Base-by-base conservation (phyloP, 225 moss, liverwort and hornwort genomes). In the Pseudoscleropodium purum region DNA sequence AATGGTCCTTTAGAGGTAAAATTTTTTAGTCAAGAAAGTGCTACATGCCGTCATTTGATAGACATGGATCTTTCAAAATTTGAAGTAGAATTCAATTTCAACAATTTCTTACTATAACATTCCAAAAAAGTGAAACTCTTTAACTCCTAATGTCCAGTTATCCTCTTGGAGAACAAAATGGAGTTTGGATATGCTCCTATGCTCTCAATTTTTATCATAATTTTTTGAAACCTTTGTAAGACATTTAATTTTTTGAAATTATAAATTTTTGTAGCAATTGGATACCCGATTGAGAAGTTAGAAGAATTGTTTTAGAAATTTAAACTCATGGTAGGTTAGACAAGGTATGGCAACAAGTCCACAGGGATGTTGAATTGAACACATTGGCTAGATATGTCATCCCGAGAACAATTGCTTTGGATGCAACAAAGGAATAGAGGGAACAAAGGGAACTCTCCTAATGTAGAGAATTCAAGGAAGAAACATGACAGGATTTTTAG, bases 81-180 rank as follows among this genome's bases (percentile, higher is more conserved):
- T 72, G 3, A 27, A 26, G 26, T 14, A 4, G 14, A 70, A 39
- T 39, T 70, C 4, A 2, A 70, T 14, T 70, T 25, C 8, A 1
- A 70, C 13, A 70, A 4, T 25, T 39, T 14, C 4, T 24, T 25
- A 2, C 14, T n/a, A 23, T 41, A 39, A 41, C 15, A 26, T 72
- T 41, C 0, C 8, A 2, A 15, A 41, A 15, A 72, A 72, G 25
- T 8, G 3, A 39, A 41, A 41, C 0, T 57, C 21, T 41, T 72
- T 39, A 26, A 5, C 0, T 1, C 1, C 7, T 39, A 24, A 7
- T 1, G 5, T 41, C 39, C 0, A 0, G 4, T 21, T 13, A 8
- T 70, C 4, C 12, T 25, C 7, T 39, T 0, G 0, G 0, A 2
- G 5, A 15, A 72, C 41, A 41, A 72, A 41, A 41, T 72, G 8